Evolutionary conservation across 208 protist species (phyloP), one percentile per base, ranked within the genome.

Genomic region (Acanthamoeba triangularis): DNA sequence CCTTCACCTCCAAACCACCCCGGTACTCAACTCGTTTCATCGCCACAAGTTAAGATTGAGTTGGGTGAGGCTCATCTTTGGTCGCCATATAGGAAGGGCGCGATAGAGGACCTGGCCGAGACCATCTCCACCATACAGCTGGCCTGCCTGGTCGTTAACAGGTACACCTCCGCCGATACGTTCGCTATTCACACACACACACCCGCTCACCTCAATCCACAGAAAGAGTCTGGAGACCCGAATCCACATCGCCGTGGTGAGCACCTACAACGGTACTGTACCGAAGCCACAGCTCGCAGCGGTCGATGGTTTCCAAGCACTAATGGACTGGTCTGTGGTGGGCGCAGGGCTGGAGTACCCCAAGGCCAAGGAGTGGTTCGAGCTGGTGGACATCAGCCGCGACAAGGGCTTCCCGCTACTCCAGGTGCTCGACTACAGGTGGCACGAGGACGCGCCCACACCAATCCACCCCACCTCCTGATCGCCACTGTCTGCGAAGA

Each of bases 341-440:
- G 59, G 44, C 1, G 44, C 25, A 85, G 78, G 47, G 16, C 16
- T 37, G 23, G 78, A 85, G 78, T 85, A 56, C 16, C 78, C 78
- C 47, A 85, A 85, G 78, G 78, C 78, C 18, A 85, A 85, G 78
- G 78, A 49, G 78, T 85, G 78, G 78, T 85, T 85, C 20, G 78
- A 85, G 47, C 78, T 85, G 44, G 47, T 85, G 25, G 78, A 85
- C 47, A 35, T 85, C 78, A 59, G 44, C 11, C 37, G 78, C 5
- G 78, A 85, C 78, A 85, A 85, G 78, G 47, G 78, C 23, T 85
- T 59, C 25, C 78, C 78, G n/a, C 78, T 85, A 13, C 78, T 85
- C 20, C 78, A 85, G 78, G 30, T 85, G 11, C 30, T 85, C 2
- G 78, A 85, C 78, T 85, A 85, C 47, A 28, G 78, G 35, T 85